Conservation (phyloP, 805 yeast species). For the Suhomyces kilbournensis region DNA sequence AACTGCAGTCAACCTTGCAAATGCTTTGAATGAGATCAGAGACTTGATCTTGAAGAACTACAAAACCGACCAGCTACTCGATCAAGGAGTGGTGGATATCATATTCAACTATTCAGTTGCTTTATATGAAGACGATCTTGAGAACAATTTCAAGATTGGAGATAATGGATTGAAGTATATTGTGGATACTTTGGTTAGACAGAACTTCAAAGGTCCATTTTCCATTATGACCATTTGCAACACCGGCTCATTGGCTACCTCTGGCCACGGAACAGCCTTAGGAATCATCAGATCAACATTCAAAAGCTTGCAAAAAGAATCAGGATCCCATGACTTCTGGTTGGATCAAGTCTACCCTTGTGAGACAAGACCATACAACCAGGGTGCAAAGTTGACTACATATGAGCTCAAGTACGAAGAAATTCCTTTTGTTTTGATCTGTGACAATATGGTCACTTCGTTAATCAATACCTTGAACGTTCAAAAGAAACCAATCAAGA, state of each 20-base stretch:
- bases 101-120: slow-evolving; percentile 47
- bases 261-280: slow-evolving; percentile 96
- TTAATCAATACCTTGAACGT: slow-evolving; percentile 50
- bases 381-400: slow-evolving; percentile 91
- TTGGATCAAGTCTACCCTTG: slow-evolving; percentile 77
- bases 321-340: slow-evolving; percentile 36
- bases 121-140: slow-evolving; percentile 71
- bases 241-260: slow-evolving; percentile 95
- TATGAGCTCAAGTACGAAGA: slow-evolving; percentile 82
- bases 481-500: slow-evolving; percentile 20
- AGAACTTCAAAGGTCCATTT: slow-evolving; percentile 60
- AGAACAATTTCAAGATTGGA: slow-evolving; percentile 78
- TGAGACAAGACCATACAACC: slow-evolving; percentile 96
- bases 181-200: slow-evolving; percentile 38
- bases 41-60: slow-evolving; percentile 18
- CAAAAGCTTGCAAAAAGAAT: slow-evolving; percentile 40
- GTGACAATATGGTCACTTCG: slow-evolving; percentile 90
- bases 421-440: slow-evolving; percentile 83
- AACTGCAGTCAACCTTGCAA: slow-evolving; percentile 89
- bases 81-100: slow-evolving; percentile 21
- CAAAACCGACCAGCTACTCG: slow-evolving; percentile 18
- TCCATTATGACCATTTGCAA: slow-evolving; percentile 90
- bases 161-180: slow-evolving; percentile 76
- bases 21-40: slow-evolving; percentile 61
- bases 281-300: slow-evolving; percentile 79